Percentiles rank a stretch among this genome's conserved stretches.
Evolutionary conservation across 169 alveolate genomes (phyloP).

Genomic region (Plasmodium vivax): DNA sequence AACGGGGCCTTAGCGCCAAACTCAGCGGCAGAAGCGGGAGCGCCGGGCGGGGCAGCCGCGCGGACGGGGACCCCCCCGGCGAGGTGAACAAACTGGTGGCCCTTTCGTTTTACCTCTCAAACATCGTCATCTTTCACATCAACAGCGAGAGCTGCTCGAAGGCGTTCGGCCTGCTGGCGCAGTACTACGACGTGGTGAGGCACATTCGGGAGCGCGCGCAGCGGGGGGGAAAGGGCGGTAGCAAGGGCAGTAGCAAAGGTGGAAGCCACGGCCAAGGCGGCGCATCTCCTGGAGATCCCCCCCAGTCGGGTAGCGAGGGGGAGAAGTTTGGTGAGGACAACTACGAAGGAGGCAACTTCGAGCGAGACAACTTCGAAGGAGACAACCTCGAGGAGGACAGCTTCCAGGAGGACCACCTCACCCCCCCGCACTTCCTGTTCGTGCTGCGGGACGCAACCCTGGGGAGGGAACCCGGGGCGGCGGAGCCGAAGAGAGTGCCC

Average conservation of each 20-base stretch:
- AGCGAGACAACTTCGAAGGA: too few species aligned
- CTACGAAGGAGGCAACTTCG: too few species aligned
- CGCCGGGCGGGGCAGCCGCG: neutral
- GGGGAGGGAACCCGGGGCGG: neutral
- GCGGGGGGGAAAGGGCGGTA: neutral
- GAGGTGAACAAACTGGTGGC: conserved; percentile 11
- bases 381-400: neutral
- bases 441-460: conserved; percentile 24
- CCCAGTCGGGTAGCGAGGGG: too few species aligned
- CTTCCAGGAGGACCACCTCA: neutral
- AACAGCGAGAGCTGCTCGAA: conserved; percentile 14
- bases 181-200: conserved; percentile 34
- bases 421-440: conserved; percentile 30
- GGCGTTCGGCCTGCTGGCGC: conserved; percentile 8
- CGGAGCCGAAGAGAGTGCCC: neutral
- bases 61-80: neutral
- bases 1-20: too few species aligned
- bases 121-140: conserved; percentile 38
- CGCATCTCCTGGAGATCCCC: neutral
- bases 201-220: conserved; percentile 1
- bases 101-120: conserved; percentile 45
- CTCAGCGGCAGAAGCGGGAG: neutral
- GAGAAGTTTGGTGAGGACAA: too few species aligned
- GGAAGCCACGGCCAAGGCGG: neutral
- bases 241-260: neutral